These are phyloP conservation scores for Pseudogymnoascus sp. DNA, from an alignment of 2,329 filamentous ascomycete species.

Conservation along the genomic window DNA sequence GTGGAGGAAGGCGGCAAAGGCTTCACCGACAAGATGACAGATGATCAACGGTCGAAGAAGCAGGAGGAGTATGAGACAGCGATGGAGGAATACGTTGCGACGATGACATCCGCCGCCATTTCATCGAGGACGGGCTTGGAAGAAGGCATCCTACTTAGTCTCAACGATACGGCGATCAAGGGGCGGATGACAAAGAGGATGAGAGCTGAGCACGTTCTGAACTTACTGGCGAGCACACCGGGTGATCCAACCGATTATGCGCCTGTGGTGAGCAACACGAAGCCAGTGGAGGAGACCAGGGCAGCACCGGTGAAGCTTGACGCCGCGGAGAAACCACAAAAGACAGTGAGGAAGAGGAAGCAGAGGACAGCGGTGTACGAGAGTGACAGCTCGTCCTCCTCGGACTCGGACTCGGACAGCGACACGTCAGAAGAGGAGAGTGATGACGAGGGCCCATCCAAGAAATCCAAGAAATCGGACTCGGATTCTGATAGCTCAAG, in stretches of 20 bases:
- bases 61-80: constrained; percentile 50
- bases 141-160: constrained; percentile 24
- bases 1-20: constrained; percentile 39
- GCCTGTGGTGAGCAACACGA: not conserved
- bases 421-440: constrained; percentile 8
- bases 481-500: constrained; percentile 20
- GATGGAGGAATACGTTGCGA: constrained; percentile 27
- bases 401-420: constrained; percentile 8
- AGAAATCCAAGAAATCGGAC: not conserved
- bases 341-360: constrained; percentile 42
- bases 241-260: not conserved
- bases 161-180: constrained; percentile 43
- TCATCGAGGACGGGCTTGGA: constrained; percentile 20
- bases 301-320: constrained; percentile 38
- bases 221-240: constrained; percentile 42
- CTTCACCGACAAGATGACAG: constrained; percentile 41
- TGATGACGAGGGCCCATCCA: not conserved
- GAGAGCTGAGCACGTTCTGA: constrained; percentile 51
- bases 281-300: constrained; percentile 15
- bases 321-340: constrained; percentile 35
- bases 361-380: constrained; percentile 24
- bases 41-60: constrained; percentile 39
- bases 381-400: constrained; percentile 21
- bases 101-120: constrained; percentile 21
- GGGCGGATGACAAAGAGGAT: constrained; percentile 53